Evolutionary conservation across 2,329 filamentous ascomycete species (phyloP).

Genomic region (Metarhizium rileyi): DNA sequence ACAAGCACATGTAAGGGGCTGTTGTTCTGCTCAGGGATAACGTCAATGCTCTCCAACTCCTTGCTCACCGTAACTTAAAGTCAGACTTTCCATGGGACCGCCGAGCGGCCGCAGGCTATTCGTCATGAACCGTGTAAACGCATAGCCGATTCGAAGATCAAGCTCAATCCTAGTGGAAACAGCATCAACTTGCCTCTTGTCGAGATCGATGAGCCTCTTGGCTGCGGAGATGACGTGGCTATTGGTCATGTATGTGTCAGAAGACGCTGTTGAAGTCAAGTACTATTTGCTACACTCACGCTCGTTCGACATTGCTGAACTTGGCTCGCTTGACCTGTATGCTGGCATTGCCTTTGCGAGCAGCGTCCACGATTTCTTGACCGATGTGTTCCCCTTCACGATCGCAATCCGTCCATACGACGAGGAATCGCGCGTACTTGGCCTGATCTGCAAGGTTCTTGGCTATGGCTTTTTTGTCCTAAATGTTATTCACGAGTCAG

Average conservation of each 20-base stretch:
- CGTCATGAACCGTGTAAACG: conserved; percentile 84
- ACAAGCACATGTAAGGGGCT: neutral
- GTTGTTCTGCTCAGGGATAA: neutral
- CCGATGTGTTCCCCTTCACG: conserved; percentile 96
- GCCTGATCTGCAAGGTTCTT: conserved; percentile 79
- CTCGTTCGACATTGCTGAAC: conserved; percentile 94
- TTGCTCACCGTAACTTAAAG: conserved; percentile 69
- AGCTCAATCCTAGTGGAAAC: conserved; percentile 85
- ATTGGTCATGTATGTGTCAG: conserved; percentile 7
- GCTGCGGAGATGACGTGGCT: conserved; percentile 85
- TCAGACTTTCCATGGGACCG: conserved; percentile 50
- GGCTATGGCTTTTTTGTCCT: conserved; percentile 74
- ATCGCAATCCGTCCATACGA: conserved; percentile 99
- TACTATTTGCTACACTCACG: conserved; percentile 38
- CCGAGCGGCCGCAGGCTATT: conserved; percentile 65
- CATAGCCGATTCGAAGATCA: conserved; percentile 83
- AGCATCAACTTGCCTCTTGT: conserved; percentile 78
- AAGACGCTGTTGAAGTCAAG: neutral
- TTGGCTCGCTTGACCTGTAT: conserved; percentile 77
- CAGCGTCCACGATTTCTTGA: conserved; percentile 76
- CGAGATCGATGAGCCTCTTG: conserved; percentile 63
- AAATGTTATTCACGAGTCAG: neutral
- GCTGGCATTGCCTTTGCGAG: conserved; percentile 58
- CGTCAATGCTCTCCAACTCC: neutral
- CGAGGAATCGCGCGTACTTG: conserved; percentile 59